Base-by-base conservation (phyloP, 2,329 filamentous ascomycete species). In the Cladosporium sp. region DNA sequence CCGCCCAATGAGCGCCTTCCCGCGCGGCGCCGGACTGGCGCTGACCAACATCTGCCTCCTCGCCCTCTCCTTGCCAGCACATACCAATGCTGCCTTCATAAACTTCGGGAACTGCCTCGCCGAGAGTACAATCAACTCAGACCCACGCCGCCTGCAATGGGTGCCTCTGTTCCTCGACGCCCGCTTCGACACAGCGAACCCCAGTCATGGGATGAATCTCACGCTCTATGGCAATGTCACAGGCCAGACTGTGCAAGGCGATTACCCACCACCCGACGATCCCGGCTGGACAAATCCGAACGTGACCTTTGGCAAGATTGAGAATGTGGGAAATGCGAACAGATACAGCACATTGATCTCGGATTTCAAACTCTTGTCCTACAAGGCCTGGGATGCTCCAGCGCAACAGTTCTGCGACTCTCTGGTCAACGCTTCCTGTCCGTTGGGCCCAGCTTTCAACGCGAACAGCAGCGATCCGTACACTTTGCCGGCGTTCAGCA, bases 141-240 rank as follows among this genome's bases (percentile, higher is more conserved):
- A 76, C 57, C 67, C 79, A 8, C 83, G 77, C 35, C 81, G 81
- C 61, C 80, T 97, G 32, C 91, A 97, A 76, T 96, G 93, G 77
- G 79, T 85, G 12, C 92, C 94, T 2, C 73, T 87, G 35, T 85
- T 83, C 64, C 83, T 94, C 58, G 85, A 89, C 66, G 93, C 90
- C 57, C 75, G 77, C 19, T 96, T 96, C 77, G 57, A 64, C 24
- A 79, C 82, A 25, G 72, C 76, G 13, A 75, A 82, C 61, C 71
- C 82, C 4, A 80, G 76, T 51, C 84, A 92, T 68, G 83, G 80
- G 39, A 79, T 99, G 49, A 85, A 83, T 61, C 77, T 97, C 56
- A 94, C 86, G 1, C 82, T 96, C 47, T 97, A 91, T 77, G 93
- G 92, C 52, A 97, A 97, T 73, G 91, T 97, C 28, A 89, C 87